Percentiles rank a stretch among this genome's conserved stretches.
Evolutionary conservation across 805 yeast genomes (phyloP).

Genomic region (Schwanniomyces occidentalis): DNA sequence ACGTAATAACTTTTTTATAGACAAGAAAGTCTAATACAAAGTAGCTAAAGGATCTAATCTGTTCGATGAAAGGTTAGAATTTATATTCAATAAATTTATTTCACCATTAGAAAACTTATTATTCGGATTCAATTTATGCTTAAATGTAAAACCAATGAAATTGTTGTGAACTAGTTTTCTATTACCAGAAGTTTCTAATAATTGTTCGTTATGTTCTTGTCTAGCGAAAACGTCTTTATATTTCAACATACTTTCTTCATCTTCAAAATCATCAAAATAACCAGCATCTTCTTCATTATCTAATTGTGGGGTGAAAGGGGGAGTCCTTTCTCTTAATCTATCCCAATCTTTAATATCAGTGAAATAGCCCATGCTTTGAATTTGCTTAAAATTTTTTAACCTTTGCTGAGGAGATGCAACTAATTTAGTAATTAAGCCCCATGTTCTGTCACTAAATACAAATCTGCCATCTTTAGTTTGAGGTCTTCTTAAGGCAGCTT

Average conservation of each 20-base stretch:
- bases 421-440: slow-evolving; percentile 80
- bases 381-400: slow-evolving; percentile 75
- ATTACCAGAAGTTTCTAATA: slow-evolving; percentile 61
- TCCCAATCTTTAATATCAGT: slow-evolving; percentile 76
- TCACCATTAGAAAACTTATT: slow-evolving; percentile 44
- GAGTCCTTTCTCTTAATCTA: slow-evolving; percentile 63
- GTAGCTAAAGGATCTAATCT: slow-evolving; percentile 46
- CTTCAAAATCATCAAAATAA: slow-evolving; percentile 95
- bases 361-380: slow-evolving; percentile 78
- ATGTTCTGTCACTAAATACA: slow-evolving; percentile 94
- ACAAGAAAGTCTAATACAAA: slow-evolving; percentile 32
- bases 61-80: slow-evolving; percentile 10
- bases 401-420: slow-evolving; percentile 80
- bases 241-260: slow-evolving; percentile 95
- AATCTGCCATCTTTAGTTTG: slow-evolving; percentile 86
- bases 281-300: slow-evolving; percentile 99
- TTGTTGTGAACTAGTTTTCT: slow-evolving; percentile 49
- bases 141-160: slow-evolving; percentile 94
- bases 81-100: slow-evolving; percentile 32
- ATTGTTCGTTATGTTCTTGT: slow-evolving; percentile 77
- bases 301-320: slow-evolving; percentile 96
- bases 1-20: no score
- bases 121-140: slow-evolving; percentile 70
- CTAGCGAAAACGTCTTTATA: slow-evolving; percentile 96
- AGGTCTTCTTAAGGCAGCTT: slow-evolving; percentile 83